phyloP scores from a whole-genome alignment of 176 grass and related monocot species.

The Otatea glauca region DNA sequence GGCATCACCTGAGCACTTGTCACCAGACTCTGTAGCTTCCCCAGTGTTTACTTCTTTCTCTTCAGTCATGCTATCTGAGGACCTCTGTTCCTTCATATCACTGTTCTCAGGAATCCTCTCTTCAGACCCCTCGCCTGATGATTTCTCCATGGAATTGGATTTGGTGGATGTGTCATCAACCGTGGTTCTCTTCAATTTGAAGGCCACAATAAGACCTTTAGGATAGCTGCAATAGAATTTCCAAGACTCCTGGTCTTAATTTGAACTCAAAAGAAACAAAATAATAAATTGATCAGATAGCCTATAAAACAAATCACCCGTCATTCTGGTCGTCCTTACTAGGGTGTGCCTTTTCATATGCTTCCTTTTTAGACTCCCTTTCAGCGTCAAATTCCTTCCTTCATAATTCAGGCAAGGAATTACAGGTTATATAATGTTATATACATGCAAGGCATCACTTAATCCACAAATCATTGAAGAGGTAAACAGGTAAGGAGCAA shows the following conservation, averaged over 20 bases:
- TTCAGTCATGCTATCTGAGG: slow-evolving; percentile 10
- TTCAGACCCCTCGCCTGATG: slow-evolving; percentile 7
- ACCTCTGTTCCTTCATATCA: slow-evolving; percentile 27
- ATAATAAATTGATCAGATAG: neutral
- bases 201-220: slow-evolving; percentile 73
- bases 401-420: slow-evolving; percentile 43
- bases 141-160: slow-evolving; percentile 25
- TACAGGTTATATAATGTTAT: slow-evolving; percentile 28
- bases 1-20: slow-evolving; percentile 39
- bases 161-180: slow-evolving; percentile 16
- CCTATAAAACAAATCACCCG: slow-evolving; percentile 28
- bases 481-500: slow-evolving; percentile 3
- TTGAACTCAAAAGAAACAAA: slow-evolving; percentile 23
- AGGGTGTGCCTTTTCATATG: slow-evolving; percentile 50
- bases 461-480: slow-evolving; percentile 18
- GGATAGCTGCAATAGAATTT: slow-evolving; percentile 58
- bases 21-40: slow-evolving; percentile 29
- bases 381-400: slow-evolving; percentile 86
- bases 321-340: slow-evolving; percentile 47
- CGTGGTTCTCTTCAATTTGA: slow-evolving; percentile 64
- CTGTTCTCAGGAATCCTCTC: slow-evolving; percentile 7
- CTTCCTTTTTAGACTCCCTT: slow-evolving; percentile 51
- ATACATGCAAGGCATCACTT: neutral
- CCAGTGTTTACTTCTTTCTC: slow-evolving; percentile 23
- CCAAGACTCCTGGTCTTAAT: slow-evolving; percentile 10